phyloP scores from a whole-genome alignment of 23 red algal genomes.

The Gracilariopsis chorda region DNA sequence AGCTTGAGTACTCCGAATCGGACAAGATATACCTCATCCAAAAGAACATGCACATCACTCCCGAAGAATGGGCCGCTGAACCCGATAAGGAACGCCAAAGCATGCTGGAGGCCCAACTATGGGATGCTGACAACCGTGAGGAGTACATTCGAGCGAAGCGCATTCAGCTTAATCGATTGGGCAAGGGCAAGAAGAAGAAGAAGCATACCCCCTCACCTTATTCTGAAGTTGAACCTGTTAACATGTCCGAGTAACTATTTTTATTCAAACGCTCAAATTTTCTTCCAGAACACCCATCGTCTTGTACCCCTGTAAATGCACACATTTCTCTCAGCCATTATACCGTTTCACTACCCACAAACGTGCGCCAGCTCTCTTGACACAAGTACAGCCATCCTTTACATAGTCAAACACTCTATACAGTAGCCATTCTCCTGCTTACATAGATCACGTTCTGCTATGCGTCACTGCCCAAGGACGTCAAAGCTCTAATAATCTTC shows the following conservation, averaged over 20 bases:
- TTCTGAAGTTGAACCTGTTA: slow-evolving; percentile 26
- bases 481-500: too few species aligned
- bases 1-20: slow-evolving; percentile 39
- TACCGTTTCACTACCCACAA: too few species aligned
- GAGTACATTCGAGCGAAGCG: slow-evolving; percentile 33
- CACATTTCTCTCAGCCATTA: too few species aligned
- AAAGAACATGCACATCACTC: slow-evolving; percentile 32
- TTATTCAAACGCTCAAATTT: too few species aligned
- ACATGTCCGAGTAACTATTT: slow-evolving; percentile 37
- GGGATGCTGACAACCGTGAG: slow-evolving; percentile 48
- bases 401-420: too few species aligned
- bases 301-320: too few species aligned
- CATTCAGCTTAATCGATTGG: slow-evolving; percentile 64
- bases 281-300: too few species aligned
- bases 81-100: slow-evolving; percentile 8
- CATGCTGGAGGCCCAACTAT: slow-evolving; percentile 42
- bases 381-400: too few species aligned
- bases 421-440: too few species aligned
- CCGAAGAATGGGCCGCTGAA: slow-evolving; percentile 13
- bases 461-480: too few species aligned
- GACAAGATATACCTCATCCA: slow-evolving; percentile 76
- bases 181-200: slow-evolving; percentile 72
- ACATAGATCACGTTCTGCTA: too few species aligned
- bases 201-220: slow-evolving; percentile 10
- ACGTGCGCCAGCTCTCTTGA: too few species aligned